These are phyloP conservation scores for Xylaria grammica DNA, from an alignment of 495 filamentous ascomycete genomes.

Conservation along the genomic window DNA sequence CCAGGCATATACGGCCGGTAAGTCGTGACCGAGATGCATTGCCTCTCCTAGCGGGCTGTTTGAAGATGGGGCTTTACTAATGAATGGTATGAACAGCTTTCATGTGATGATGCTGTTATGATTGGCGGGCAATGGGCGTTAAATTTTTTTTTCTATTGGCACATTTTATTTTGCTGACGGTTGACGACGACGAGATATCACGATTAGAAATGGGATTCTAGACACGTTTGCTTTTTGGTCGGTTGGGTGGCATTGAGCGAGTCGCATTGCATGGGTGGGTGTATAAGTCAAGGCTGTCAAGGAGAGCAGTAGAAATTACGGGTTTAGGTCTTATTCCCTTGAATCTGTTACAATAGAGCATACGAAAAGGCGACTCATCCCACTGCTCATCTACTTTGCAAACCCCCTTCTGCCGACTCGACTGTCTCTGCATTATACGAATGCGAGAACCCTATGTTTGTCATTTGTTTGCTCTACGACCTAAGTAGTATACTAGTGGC, in stretches of 20 bases:
- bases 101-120: slow-evolving; percentile 27
- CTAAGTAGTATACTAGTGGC: too few species aligned
- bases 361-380: background rate
- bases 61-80: slow-evolving; percentile 18
- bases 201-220: background rate
- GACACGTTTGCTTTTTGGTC: too few species aligned
- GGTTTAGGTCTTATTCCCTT: background rate
- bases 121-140: background rate
- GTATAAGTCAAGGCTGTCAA: background rate
- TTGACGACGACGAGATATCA: slow-evolving; percentile 10
- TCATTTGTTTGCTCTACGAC: too few species aligned
- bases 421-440: too few species aligned
- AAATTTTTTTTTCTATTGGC: background rate
- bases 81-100: slow-evolving; percentile 31
- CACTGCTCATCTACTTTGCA: too few species aligned
- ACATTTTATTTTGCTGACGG: background rate
- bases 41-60: background rate
- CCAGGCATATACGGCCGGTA: slow-evolving; percentile 74
- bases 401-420: too few species aligned
- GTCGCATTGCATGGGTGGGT: background rate
- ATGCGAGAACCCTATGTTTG: too few species aligned
- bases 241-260: background rate
- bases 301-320: too few species aligned
- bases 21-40: slow-evolving; percentile 28
- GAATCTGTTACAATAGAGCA: background rate